A percentile compares a stretch with the other conserved stretches of the same genome.
Evolutionary conservation across 2,329 filamentous ascomycete species (phyloP).

Genomic region (Aquanectria penicillioides): DNA sequence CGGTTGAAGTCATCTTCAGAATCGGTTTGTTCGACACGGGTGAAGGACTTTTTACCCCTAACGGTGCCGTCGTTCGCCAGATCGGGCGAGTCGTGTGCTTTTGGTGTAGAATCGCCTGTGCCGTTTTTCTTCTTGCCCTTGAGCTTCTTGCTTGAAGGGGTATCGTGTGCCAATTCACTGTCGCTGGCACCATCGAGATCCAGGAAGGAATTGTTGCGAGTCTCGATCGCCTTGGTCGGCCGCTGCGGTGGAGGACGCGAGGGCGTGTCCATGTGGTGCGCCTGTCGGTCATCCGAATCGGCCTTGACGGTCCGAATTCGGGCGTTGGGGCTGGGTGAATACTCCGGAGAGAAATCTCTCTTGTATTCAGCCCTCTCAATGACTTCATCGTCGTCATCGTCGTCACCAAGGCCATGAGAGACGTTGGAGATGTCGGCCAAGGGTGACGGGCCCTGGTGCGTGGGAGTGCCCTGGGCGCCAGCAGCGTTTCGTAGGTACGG

Average conservation of each 20-base stretch:
- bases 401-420: constrained; percentile 26
- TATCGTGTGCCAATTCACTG: constrained; percentile 51
- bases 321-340: constrained; percentile 76
- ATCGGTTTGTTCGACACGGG: constrained; percentile 40
- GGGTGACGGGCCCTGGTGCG: constrained; percentile 39
- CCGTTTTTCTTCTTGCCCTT: constrained; percentile 25
- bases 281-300: constrained; percentile 47
- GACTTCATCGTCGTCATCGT: constrained; percentile 16
- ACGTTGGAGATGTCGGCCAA: constrained; percentile 40
- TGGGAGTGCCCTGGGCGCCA: constrained; percentile 37
- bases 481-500: constrained; percentile 71
- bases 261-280: constrained; percentile 46
- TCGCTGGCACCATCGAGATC: constrained; percentile 61
- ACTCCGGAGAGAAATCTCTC: constrained; percentile 78
- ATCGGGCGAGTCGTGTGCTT: constrained; percentile 21
- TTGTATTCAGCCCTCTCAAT: constrained; percentile 49
- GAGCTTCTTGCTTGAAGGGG: constrained; percentile 23
- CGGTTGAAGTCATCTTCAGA: constrained; percentile 47
- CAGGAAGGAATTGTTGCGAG: constrained; percentile 60
- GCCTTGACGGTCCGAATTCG: constrained; percentile 73
- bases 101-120: not conserved
- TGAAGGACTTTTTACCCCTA: constrained; percentile 39
- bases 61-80: constrained; percentile 41
- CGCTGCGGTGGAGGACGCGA: constrained; percentile 47
- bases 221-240: constrained; percentile 41